Evolutionary conservation across 2,329 filamentous ascomycete genomes (phyloP).

Genomic region (Colletotrichum falcatum): DNA sequence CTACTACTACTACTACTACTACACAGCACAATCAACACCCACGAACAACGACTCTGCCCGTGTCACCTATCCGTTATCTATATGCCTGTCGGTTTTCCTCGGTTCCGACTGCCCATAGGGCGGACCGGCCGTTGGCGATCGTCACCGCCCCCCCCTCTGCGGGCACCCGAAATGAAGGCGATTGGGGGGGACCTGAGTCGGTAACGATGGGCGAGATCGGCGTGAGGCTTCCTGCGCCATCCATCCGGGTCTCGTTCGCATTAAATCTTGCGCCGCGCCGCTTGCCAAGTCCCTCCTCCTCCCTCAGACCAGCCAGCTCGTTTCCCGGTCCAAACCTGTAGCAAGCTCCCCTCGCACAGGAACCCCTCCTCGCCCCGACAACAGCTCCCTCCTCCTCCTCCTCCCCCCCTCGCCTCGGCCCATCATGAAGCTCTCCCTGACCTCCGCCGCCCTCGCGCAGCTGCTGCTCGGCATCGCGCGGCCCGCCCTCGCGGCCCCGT

Average conservation of each 20-base stretch:
- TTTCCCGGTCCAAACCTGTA: background rate
- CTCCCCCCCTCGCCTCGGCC: background rate
- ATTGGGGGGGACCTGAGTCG: background rate
- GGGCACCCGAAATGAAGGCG: constrained; percentile 6
- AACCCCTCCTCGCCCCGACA: too few relatives aligned
- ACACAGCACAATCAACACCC: background rate
- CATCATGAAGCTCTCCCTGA: constrained; percentile 35
- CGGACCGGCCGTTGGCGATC: constrained; percentile 4
- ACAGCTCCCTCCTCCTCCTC: background rate
- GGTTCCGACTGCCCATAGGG: background rate
- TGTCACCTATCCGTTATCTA: background rate
- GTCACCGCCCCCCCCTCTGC: constrained; percentile 1
- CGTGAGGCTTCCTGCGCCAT: background rate
- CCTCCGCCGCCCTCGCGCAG: constrained; percentile 33
- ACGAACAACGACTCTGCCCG: too few relatives aligned
- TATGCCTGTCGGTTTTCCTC: background rate
- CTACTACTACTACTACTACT: too few relatives aligned
- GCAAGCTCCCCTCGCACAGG: background rate
- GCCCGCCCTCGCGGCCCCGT: constrained; percentile 27
- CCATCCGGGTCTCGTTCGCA: background rate
- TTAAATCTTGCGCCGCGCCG: background rate
- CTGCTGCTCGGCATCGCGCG: constrained; percentile 31
- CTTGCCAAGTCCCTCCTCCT: too few relatives aligned
- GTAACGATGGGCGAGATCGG: constrained; percentile 9
- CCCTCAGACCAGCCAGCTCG: constrained; percentile 2